Evolutionary conservation across 2,329 filamentous ascomycete genomes (phyloP).

Genomic region (Fusarium sarcochroum): DNA sequence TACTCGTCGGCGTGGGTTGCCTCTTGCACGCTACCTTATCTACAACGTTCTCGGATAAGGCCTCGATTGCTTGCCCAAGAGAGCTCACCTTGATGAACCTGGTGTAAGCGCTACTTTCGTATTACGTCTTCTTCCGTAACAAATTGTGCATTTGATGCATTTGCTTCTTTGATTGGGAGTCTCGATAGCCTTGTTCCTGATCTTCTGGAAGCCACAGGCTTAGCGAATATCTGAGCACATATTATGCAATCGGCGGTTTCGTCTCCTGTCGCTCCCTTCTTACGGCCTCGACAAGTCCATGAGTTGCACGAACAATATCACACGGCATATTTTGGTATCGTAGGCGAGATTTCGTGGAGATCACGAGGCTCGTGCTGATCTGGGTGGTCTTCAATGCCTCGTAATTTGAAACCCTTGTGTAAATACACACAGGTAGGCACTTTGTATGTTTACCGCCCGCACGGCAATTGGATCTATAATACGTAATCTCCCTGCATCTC

Average conservation of each 20-base stretch:
- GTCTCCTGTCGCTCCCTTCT: conserved; percentile 13
- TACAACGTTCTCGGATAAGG: conserved; percentile 12
- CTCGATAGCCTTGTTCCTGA: conserved; percentile 22
- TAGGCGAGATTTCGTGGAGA: conserved; percentile 19
- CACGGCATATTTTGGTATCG: conserved; percentile 20
- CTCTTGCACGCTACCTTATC: conserved; percentile 11
- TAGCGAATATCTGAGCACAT: conserved; percentile 17
- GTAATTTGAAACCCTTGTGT: conserved; percentile 33
- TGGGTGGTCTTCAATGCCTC: conserved; percentile 14
- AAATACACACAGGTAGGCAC: conserved; percentile 2
- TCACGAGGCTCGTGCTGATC: conserved; percentile 31
- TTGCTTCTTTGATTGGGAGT: conserved; percentile 26
- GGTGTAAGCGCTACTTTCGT: conserved; percentile 11
- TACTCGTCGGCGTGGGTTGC: not conserved
- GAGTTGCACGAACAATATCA: conserved; percentile 20
- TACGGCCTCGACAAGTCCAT: conserved; percentile 23
- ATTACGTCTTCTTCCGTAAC: conserved; percentile 3
- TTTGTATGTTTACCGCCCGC: conserved; percentile 30
- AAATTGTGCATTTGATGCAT: conserved; percentile 2
- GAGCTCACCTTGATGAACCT: conserved; percentile 11
- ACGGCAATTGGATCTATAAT: conserved; percentile 18
- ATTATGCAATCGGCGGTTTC: conserved; percentile 43
- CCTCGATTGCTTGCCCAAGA: conserved; percentile 7
- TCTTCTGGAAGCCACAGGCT: conserved; percentile 16
- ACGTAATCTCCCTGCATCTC: conserved; percentile 25